Evolutionary conservation across 768 basidiomycete genomes (phyloP).

Genomic region (Tulasnella calospora): DNA sequence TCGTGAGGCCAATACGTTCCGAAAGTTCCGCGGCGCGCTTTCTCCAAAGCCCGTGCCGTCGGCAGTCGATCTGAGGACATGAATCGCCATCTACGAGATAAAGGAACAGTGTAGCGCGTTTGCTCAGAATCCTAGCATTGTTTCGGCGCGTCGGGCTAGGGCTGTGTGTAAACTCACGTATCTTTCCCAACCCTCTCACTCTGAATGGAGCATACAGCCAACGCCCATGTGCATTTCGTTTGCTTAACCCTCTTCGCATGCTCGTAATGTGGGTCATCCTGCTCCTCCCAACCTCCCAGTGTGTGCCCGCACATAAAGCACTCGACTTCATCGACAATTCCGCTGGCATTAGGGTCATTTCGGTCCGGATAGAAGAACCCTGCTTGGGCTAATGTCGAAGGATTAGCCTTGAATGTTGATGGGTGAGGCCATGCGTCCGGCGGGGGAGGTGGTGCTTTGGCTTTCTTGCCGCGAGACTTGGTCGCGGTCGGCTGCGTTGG

Average conservation of each 20-base stretch:
- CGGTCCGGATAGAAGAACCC: slow-evolving; percentile 76
- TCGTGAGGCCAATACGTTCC: slow-evolving; percentile 65
- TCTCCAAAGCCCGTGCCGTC: slow-evolving; percentile 61
- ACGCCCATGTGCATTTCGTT: slow-evolving; percentile 73
- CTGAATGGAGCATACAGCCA: slow-evolving; percentile 63
- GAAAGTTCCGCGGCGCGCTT: slow-evolving; percentile 66
- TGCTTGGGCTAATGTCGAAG: slow-evolving; percentile 72
- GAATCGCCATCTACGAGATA: slow-evolving; percentile 51
- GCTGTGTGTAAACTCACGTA: background rate
- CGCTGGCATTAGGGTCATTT: slow-evolving; percentile 43
- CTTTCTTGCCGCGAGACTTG: slow-evolving; percentile 11
- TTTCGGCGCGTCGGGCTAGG: background rate
- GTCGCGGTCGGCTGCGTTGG: background rate
- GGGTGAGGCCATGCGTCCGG: slow-evolving; percentile 65
- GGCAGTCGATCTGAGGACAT: slow-evolving; percentile 60
- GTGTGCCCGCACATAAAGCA: slow-evolving; percentile 83
- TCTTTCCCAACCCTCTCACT: slow-evolving; percentile 30
- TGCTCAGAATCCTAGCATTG: background rate
- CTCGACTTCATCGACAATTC: slow-evolving; percentile 56
- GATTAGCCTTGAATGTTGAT: slow-evolving; percentile 57
- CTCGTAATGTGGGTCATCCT: slow-evolving; percentile 81
- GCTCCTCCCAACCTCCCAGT: slow-evolving; percentile 75
- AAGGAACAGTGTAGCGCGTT: background rate
- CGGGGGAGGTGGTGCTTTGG: slow-evolving; percentile 2
- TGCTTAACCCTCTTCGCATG: slow-evolving; percentile 62